A percentile compares a stretch with the other conserved stretches of the same genome.
phyloP scores from a whole-genome alignment of 2,329 filamentous ascomycete genomes.

The Chaetomiaceae sp. region DNA sequence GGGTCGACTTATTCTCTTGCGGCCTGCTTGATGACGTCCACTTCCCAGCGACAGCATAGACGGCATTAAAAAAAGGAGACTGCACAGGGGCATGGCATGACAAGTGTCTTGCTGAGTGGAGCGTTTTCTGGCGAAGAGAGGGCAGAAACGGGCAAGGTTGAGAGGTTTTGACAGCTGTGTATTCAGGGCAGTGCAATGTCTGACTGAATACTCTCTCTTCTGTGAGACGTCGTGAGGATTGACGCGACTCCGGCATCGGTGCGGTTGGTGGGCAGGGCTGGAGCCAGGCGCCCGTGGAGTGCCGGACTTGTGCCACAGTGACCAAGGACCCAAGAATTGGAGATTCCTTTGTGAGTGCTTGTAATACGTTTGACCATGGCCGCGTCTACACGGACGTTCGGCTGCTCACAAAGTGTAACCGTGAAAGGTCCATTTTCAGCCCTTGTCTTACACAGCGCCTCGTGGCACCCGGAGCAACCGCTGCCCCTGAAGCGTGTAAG shows the following conservation, averaged over 20 bases:
- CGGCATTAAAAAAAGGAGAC: slow-evolving; percentile 17
- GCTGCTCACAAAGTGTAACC: no score
- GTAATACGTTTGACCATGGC: no score
- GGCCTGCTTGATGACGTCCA: slow-evolving; percentile 3
- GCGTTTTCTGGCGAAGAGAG: neutral
- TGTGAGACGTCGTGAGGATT: neutral
- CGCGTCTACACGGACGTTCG: no score
- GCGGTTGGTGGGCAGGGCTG: no score
- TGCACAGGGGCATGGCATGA: slow-evolving; percentile 10
- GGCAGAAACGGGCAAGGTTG: neutral
- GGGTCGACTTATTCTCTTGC: slow-evolving; percentile 13
- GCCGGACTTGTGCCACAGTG: no score
- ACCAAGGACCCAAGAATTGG: no score
- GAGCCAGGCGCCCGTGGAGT: no score
- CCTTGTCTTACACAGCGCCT: no score
- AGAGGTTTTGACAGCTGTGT: slow-evolving; percentile 1
- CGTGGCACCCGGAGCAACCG: no score
- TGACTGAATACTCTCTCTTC: neutral
- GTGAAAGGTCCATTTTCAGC: no score
- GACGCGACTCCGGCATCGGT: neutral
- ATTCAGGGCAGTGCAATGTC: slow-evolving; percentile 7
- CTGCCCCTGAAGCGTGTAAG: no score
- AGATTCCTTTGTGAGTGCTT: no score
- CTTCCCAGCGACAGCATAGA: slow-evolving; percentile 16
- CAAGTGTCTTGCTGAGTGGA: slow-evolving; percentile 15